Percentiles rank a stretch among this genome's conserved stretches.
phyloP scores from a whole-genome alignment of 805 yeast genomes.

The Kuraishia capsulata region DNA sequence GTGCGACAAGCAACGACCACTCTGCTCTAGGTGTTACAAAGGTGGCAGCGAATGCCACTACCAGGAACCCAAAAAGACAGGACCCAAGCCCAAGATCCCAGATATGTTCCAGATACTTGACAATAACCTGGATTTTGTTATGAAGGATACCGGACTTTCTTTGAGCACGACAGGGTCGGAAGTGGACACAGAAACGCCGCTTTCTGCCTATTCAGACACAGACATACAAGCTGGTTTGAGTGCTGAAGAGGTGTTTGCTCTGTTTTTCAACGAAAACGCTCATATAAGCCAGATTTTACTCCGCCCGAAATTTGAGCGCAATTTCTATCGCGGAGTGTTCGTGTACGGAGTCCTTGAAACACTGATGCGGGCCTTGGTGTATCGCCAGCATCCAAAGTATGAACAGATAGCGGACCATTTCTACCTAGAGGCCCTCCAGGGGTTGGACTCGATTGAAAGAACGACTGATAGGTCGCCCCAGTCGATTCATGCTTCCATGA shows the following conservation, averaged over 20 bases:
- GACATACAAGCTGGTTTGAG: background rate
- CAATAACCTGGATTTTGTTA: background rate
- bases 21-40: conserved; percentile 14
- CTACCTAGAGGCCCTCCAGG: background rate
- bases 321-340: background rate
- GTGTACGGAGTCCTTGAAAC: background rate
- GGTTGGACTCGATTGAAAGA: background rate
- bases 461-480: background rate
- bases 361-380: background rate
- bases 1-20: conserved; percentile 19
- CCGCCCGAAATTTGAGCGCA: background rate
- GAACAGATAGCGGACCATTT: background rate
- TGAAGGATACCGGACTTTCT: background rate
- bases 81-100: conserved; percentile 16
- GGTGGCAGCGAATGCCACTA: conserved; percentile 15
- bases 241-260: background rate
- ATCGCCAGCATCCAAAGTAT: background rate
- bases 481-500: background rate
- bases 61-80: conserved; percentile 19
- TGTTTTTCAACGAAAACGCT: background rate
- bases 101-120: background rate
- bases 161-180: background rate
- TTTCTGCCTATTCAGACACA: background rate
- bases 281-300: background rate
- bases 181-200: background rate